Evolutionary conservation across 1,139 yeast genomes (phyloP), one percentile per base, ranked within the genome.

Genomic region (Hansenula sp.): DNA sequence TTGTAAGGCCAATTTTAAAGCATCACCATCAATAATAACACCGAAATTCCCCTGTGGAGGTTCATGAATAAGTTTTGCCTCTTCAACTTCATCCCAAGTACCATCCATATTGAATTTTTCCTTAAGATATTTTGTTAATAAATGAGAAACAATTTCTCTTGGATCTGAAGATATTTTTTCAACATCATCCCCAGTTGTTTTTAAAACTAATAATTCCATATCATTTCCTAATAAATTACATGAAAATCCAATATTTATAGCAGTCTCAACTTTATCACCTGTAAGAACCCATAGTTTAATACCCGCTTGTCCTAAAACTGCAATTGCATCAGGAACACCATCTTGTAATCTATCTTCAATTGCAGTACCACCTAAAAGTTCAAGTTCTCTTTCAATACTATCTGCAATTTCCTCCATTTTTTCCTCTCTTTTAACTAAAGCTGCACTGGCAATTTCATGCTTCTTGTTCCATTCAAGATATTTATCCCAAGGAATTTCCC

Each of bases 251-350:
- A 92, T 92, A 59, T 92, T 92, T 58, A 92, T 92, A 10, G 98
- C 98, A 26, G 98, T 92, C 65, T 92, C 98, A 37, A 92, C 94
- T 65, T 90, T 86, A 64, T 92, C 98, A 63, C 98, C 98, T 16
- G 98, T 92, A 43, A 92, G 72, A 30, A 92, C 97, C 98, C 98
- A 92, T 41, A 92, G 69, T 62, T 92, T 92, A 51, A 92, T 85
- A 56, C 98, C 98, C 9, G 97, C 97, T 51, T 82, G 77, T 12
- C 84, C 87, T 43, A 92, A 73, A 36, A 85, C 65, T 11, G 89
- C 83, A 62, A 92, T 92, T 5, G 97, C 77, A 52, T 88, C 95
- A 2, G 98, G 97, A 16, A 92, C 98, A 59, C 97, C 98, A 45
- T 82, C 88, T 66, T 92, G 98, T 44, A 92, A 72, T 55, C 96